Evolutionary conservation across 2,329 filamentous ascomycete genomes (phyloP), one percentile per base, ranked within the genome.

Genomic region (Cyanodermella asteris): DNA sequence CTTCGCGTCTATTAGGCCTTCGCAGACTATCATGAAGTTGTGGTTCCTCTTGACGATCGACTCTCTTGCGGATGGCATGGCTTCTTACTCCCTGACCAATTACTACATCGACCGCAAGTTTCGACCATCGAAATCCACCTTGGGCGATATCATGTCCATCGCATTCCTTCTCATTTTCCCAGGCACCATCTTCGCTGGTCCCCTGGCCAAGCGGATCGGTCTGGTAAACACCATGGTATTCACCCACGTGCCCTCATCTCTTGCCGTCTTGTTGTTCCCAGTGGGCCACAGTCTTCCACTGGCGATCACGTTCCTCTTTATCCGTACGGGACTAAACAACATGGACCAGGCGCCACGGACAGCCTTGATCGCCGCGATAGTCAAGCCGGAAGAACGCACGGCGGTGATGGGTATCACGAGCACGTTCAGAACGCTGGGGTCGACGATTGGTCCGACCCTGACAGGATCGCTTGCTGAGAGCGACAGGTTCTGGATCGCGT

Each of bases 381-480:
- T 74, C 3, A 60, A 56, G 32, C 61, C 67, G 1, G 59, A 64
- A 27, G 70, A 75, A 43, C 51, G 69, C 2, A 75, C 70, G 1
- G 69, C 67, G 1, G 66, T 70, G n/a, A 69, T 74, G 64, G 70
- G 70, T 8, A 68, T 75, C 34, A 72, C 67, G 0, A 55, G 50
- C 23, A 64, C 65, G 38, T 30, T 72, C 15, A 51, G 67, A 5
- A 73, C 66, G 0, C 37, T 73, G 7, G 63, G 66, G 0, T 56
- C 63, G 31, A 65, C 53, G 29, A 41, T 51, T 0, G 55, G 65
- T 0, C 64, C 65, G 0, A 59, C 48, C 1, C 38, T 68, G 2
- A 70, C 65, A 0, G 65, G 65, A 1, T 33, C 58, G 1, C 41
- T 71, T 9, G 64, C 64, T 1, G 57, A 53, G 4, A 50, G 42